Evolutionary conservation across 371 early-diverging fungal species (phyloP).

Genomic region (Circinella umbellata): DNA sequence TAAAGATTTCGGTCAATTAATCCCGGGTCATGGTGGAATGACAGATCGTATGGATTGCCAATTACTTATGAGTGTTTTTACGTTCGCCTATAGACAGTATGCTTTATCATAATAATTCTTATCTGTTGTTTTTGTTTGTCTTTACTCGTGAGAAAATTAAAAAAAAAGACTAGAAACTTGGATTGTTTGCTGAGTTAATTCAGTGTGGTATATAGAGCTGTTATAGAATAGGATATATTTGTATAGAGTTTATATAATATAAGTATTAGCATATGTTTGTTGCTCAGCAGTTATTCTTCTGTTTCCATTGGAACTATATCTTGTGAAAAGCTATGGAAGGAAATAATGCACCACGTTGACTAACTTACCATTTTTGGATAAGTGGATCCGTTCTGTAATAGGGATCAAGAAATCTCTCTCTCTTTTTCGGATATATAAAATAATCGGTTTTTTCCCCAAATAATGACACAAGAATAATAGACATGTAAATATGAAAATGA

Average conservation of each 20-base stretch:
- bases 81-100: constrained; percentile 74
- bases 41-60: constrained; percentile 99
- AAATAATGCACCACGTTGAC: constrained; percentile 13
- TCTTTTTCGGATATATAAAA: not conserved
- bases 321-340: constrained; percentile 15
- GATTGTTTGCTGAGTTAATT: not conserved
- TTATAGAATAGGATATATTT: too few relatives aligned
- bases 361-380: not conserved
- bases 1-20: constrained; percentile 97
- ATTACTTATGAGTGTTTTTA: constrained; percentile 96
- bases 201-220: too few relatives aligned
- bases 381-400: not conserved
- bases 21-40: constrained; percentile 99
- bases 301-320: constrained; percentile 8
- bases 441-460: too few relatives aligned
- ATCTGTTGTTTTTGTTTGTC: not conserved
- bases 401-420: not conserved
- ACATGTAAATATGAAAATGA: too few relatives aligned
- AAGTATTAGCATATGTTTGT: not conserved
- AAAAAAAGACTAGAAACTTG: not conserved
- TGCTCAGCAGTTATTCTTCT: constrained; percentile 2
- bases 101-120: not conserved
- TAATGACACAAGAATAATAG: not conserved
- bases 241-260: not conserved
- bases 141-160: constrained; percentile 5